Conservation (phyloP, 306 rosid genomes). For the Leucaena leucocephala region DNA sequence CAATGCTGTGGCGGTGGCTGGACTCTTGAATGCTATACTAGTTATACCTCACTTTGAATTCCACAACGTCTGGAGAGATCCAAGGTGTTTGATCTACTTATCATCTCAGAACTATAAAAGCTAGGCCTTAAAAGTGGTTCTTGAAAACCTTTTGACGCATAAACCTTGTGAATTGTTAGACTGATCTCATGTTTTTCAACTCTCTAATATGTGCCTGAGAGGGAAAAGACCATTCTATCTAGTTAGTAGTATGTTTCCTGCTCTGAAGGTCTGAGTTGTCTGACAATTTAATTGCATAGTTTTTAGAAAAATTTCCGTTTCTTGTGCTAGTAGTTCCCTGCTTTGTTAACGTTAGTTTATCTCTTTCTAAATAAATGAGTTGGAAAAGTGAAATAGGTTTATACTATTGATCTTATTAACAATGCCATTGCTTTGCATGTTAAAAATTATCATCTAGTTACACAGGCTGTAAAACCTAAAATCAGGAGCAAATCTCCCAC, state of each 20-base stretch:
- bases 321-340: conserved; percentile 4
- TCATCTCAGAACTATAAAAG: conserved; percentile 26
- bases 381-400: background rate
- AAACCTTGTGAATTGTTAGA: background rate
- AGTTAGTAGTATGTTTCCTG: conserved; percentile 8
- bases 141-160: conserved; percentile 10
- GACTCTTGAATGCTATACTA: conserved; percentile 80
- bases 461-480: conserved; percentile 15
- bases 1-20: conserved; percentile 98
- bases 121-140: conserved; percentile 7
- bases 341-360: background rate
- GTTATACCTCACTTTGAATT: conserved; percentile 88
- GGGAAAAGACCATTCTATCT: conserved; percentile 6
- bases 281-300: conserved; percentile 9
- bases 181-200: conserved; percentile 23
- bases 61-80: conserved; percentile 92
- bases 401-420: conserved; percentile 2
- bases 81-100: conserved; percentile 54
- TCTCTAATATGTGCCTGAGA: conserved; percentile 8
- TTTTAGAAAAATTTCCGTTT: conserved; percentile 12
- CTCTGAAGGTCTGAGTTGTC: conserved; percentile 3
- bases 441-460: conserved; percentile 19
- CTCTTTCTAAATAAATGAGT: background rate
- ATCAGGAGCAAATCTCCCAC: conserved; percentile 27
- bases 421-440: background rate